phyloP scores from a whole-genome alignment of 2,329 filamentous ascomycete species.

The Aspergillus texensis region DNA sequence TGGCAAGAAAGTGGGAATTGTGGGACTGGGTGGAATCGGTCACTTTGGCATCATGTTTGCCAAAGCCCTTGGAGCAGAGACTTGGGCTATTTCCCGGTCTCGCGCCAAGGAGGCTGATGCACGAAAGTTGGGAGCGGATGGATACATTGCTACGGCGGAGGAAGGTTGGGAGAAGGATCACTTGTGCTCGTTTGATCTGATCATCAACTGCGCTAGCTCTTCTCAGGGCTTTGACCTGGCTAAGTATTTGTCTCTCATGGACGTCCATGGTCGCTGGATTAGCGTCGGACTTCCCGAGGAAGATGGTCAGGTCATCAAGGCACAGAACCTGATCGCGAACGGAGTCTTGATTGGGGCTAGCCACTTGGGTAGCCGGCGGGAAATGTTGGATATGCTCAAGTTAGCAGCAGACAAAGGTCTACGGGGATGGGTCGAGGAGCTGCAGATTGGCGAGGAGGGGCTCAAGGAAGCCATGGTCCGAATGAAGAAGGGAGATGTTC shows the following conservation, averaged over 20 bases:
- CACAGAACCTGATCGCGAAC: conserved; percentile 74
- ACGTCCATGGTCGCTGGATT: conserved; percentile 80
- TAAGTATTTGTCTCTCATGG: conserved; percentile 75
- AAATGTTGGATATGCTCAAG: conserved; percentile 73
- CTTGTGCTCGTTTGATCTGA: conserved; percentile 62
- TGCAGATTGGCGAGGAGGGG: conserved; percentile 71
- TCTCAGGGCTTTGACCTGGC: conserved; percentile 66
- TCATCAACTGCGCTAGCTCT: conserved; percentile 74
- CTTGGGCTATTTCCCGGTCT: conserved; percentile 63
- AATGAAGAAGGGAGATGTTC: conserved; percentile 71
- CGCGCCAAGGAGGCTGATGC: conserved; percentile 63
- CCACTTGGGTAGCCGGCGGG: conserved; percentile 70
- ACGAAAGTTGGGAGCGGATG: conserved; percentile 60
- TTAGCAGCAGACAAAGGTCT: conserved; percentile 70
- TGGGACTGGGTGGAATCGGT: conserved; percentile 64
- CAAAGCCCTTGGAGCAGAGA: conserved; percentile 66
- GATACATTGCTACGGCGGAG: conserved; percentile 61
- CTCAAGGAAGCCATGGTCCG: conserved; percentile 71
- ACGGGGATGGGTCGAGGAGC: conserved; percentile 68
- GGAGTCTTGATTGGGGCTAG: conserved; percentile 71
- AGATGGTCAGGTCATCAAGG: conserved; percentile 69
- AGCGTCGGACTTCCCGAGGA: conserved; percentile 80
- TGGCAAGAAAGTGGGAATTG: conserved; percentile 53
- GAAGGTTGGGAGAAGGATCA: conserved; percentile 61
- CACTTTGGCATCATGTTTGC: conserved; percentile 73